A percentile compares a stretch with the other conserved stretches of the same genome.
These are phyloP conservation scores for Corylus heterophylla DNA, from an alignment of 306 rosid species.

Conservation along the genomic window DNA sequence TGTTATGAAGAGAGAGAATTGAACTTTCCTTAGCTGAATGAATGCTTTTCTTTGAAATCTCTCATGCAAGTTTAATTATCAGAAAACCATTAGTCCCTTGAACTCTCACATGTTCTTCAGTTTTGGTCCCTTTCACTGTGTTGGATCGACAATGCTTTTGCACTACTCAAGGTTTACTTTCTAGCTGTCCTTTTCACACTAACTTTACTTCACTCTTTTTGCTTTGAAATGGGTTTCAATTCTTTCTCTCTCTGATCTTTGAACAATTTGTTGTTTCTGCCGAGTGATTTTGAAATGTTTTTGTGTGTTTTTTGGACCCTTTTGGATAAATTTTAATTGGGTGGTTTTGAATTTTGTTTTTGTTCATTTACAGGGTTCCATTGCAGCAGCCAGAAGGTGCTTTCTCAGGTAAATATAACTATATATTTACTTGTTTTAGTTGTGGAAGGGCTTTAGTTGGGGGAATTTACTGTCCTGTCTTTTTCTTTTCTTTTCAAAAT, in stretches of 20 bases:
- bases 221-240: too few species aligned
- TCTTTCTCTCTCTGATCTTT: background rate
- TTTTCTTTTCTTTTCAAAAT: background rate
- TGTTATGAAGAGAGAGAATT: too few species aligned
- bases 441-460: background rate
- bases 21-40: too few species aligned
- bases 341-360: slow-evolving; percentile 15
- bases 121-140: too few species aligned
- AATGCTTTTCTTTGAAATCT: too few species aligned
- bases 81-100: too few species aligned
- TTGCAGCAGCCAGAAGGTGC: slow-evolving; percentile 71
- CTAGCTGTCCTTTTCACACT: too few species aligned
- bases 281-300: background rate
- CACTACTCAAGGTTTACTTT: too few species aligned
- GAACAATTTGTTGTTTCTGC: background rate
- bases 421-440: background rate
- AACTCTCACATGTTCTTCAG: too few species aligned
- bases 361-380: slow-evolving; percentile 45
- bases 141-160: too few species aligned
- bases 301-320: background rate
- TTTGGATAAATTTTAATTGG: slow-evolving; percentile 4
- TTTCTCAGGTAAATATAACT: slow-evolving; percentile 53
- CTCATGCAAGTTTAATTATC: too few species aligned
- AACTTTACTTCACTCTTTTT: too few species aligned
- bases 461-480: background rate